Base-by-base conservation (phyloP, 495 filamentous ascomycete species). In the Aspergillus funiculosus region DNA sequence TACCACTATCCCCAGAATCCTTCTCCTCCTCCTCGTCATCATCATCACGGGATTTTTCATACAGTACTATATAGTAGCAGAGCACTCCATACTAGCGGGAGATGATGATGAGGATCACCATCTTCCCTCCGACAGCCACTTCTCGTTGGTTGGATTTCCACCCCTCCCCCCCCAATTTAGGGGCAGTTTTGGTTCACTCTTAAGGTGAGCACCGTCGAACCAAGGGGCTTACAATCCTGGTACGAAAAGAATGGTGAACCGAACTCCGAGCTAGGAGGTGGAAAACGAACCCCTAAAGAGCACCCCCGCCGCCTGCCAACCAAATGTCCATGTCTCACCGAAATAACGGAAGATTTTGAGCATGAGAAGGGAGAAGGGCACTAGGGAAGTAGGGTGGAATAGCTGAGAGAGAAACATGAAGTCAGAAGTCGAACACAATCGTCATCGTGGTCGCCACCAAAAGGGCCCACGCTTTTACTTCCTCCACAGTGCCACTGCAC, bases 21-120 rank as follows among this genome's bases (percentile, higher is more conserved):
- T 22, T 10, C 28, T 30, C 14, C 2, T 14, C 35, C 35, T 22
- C 19, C 18, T 25, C 35, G 35, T 38, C 35, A 38, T 38, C 17
- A 38, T 24, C 8, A 11, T 14, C 35, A 2, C 15, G 19, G 29
- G 29, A 9, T 32, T 32, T 3, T 32, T 3, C 3, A 2, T 3
- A n/a, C 17, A 3, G n/a, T n/a, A n/a, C n/a, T n/a, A n/a, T n/a
- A n/a, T n/a, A n/a, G n/a, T n/a, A 47, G 46, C 37, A 39, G 41
- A 37, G 39, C 25, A 37, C 11, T 34, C 6, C 29, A 13, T 42
- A 29, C 11, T 48, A 38, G 48, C 48, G 35, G 50, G 47, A 41
- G 49, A 44, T 53, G 49, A 44, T 53, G 54, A 57, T 53, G 54
- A 57, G 50, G 54, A 57, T 57, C 54, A 57, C 41, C 54, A 20